Conservation (phyloP, 768 basidiomycete genomes). For the Tulasnella calospora region DNA sequence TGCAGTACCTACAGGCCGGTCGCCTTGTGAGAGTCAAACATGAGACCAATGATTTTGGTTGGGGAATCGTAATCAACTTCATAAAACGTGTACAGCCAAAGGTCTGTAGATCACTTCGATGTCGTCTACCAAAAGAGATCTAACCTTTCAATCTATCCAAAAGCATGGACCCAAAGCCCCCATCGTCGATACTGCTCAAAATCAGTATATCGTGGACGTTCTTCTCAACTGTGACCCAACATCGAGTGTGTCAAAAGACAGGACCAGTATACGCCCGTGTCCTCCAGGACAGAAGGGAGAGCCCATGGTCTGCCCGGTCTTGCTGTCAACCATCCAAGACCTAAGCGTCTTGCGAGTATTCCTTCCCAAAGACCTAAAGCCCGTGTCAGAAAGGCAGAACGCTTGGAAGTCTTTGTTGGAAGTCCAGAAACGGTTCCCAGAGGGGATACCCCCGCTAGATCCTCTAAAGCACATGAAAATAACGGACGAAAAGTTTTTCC, state of each 20-base stretch:
- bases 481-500: slow-evolving; percentile 87
- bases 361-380: slow-evolving; percentile 84
- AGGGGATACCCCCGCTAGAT: slow-evolving; percentile 81
- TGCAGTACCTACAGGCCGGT: slow-evolving; percentile 90
- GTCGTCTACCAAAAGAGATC: no score
- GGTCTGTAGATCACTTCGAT: slow-evolving; percentile 23
- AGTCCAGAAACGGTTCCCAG: slow-evolving; percentile 84
- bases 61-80: slow-evolving; percentile 92
- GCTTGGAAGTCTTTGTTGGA: slow-evolving; percentile 87
- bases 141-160: no score
- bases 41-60: slow-evolving; percentile 85
- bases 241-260: slow-evolving; percentile 49
- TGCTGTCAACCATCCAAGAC: slow-evolving; percentile 79
- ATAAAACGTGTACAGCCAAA: slow-evolving; percentile 82
- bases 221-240: slow-evolving; percentile 73
- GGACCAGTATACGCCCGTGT: slow-evolving; percentile 67
- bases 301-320: slow-evolving; percentile 80
- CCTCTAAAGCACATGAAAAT: slow-evolving; percentile 94
- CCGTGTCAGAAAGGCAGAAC: slow-evolving; percentile 68
- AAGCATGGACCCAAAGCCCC: slow-evolving; percentile 36
- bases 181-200: slow-evolving; percentile 71
- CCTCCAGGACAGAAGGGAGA: slow-evolving; percentile 64
- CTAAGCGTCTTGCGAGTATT: slow-evolving; percentile 83
- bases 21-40: slow-evolving; percentile 89
- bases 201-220: slow-evolving; percentile 90